Conservation (phyloP, 768 basidiomycete genomes). For the Leccinum disarticulatum region DNA sequence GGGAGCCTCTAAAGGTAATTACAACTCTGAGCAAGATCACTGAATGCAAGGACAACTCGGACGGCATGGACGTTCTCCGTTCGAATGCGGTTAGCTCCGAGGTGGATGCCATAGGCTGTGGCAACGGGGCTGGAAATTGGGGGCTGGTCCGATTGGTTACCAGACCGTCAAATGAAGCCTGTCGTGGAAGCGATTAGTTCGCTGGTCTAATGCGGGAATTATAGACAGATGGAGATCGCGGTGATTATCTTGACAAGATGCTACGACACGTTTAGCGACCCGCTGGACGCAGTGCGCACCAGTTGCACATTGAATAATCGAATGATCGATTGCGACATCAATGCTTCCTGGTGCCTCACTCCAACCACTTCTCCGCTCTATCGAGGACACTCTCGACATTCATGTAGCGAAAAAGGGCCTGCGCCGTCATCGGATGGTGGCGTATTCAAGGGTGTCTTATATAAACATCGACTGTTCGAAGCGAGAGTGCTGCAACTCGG, state of each 20-base stretch:
- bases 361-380: slow-evolving; percentile 10
- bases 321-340: slow-evolving; percentile 3
- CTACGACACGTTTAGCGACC: not conserved
- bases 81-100: slow-evolving; percentile 10
- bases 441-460: not conserved
- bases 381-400: slow-evolving; percentile 10
- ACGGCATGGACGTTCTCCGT: not conserved
- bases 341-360: slow-evolving; percentile 8
- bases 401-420: slow-evolving; percentile 1
- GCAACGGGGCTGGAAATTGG: slow-evolving; percentile 2
- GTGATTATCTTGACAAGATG: slow-evolving; percentile 22
- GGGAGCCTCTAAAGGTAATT: slow-evolving; percentile 1
- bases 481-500: not conserved
- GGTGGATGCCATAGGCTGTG: not conserved
- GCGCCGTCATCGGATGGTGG: slow-evolving; percentile 13
- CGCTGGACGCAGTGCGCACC: not conserved
- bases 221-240: slow-evolving; percentile 21
- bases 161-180: not conserved
- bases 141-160: not conserved
- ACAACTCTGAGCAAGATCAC: not conserved
- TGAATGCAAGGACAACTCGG: slow-evolving; percentile 4
- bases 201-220: slow-evolving; percentile 18
- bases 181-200: not conserved
- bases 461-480: slow-evolving; percentile 9
- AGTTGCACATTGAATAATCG: not conserved